A percentile compares a stretch with the other conserved stretches of the same genome.
phyloP scores from a whole-genome alignment of 2,329 filamentous ascomycete species.

The Monosporascus cannonballus region DNA sequence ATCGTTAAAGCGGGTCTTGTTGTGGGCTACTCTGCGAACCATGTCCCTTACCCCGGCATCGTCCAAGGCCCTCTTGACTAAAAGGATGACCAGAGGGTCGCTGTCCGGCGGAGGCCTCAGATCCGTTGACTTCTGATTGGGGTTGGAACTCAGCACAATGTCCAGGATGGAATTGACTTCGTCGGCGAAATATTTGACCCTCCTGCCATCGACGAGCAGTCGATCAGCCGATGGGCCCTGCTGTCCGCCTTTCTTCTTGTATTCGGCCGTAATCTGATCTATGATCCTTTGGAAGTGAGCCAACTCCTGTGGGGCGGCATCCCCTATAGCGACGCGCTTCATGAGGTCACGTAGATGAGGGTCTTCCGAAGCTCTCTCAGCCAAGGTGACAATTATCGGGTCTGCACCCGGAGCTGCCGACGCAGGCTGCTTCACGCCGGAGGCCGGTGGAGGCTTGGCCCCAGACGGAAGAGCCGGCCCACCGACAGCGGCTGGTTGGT shows the following conservation, averaged over 20 bases:
- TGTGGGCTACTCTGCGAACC: slow-evolving; percentile 48
- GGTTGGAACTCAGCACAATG: slow-evolving; percentile 54
- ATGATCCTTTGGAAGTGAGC: slow-evolving; percentile 76
- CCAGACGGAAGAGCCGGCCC: slow-evolving; percentile 15
- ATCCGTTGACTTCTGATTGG: slow-evolving; percentile 47
- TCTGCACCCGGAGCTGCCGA: slow-evolving; percentile 44
- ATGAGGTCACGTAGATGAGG: slow-evolving; percentile 69
- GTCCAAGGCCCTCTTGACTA: slow-evolving; percentile 53
- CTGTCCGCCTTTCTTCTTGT: slow-evolving; percentile 44
- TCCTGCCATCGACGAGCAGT: slow-evolving; percentile 48
- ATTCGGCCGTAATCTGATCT: slow-evolving; percentile 64
- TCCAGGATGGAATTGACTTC: slow-evolving; percentile 52
- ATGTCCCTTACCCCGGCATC: slow-evolving; percentile 42
- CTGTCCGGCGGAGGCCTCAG: slow-evolving; percentile 47
- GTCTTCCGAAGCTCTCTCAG: slow-evolving; percentile 68
- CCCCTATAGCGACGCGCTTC: slow-evolving; percentile 74
- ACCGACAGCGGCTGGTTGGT: slow-evolving; percentile 6
- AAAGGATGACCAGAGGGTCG: slow-evolving; percentile 48
- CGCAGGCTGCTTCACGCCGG: slow-evolving; percentile 15
- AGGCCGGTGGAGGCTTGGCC: slow-evolving; percentile 11
- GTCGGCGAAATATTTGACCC: slow-evolving; percentile 54
- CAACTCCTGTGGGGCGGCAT: slow-evolving; percentile 65
- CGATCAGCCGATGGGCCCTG: slow-evolving; percentile 49
- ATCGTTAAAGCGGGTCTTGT: slow-evolving; percentile 45
- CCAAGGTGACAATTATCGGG: slow-evolving; percentile 74